Evolutionary conservation across 2,329 filamentous ascomycete species (phyloP).

Genomic region (Aspergillus sp.): DNA sequence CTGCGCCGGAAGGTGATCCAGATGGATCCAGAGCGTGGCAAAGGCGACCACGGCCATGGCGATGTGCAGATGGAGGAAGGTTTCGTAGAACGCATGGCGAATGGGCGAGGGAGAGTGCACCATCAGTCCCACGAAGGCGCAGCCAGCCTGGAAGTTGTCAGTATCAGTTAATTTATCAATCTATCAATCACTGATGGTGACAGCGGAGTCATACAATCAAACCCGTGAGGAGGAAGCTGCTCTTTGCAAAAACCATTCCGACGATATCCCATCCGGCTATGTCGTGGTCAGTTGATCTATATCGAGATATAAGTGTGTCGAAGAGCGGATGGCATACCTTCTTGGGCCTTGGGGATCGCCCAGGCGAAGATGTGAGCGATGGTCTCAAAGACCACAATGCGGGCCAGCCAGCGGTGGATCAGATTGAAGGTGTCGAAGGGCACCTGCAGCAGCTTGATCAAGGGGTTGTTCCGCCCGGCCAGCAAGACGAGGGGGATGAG

Average conservation of each 20-base stretch:
- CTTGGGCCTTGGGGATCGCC: conserved; percentile 65
- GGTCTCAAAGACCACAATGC: conserved; percentile 68
- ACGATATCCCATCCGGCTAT: conserved; percentile 42
- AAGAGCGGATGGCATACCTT: conserved; percentile 18
- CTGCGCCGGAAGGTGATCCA: conserved; percentile 67
- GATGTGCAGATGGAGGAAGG: conserved; percentile 86
- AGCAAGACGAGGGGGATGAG: conserved; percentile 44
- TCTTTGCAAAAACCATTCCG: conserved; percentile 26
- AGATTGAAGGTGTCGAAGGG: conserved; percentile 51
- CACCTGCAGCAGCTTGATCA: conserved; percentile 43
- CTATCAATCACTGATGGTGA: too few relatives aligned
- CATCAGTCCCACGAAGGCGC: conserved; percentile 64
- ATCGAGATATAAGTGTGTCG: neutral
- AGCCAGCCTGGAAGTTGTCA: conserved; percentile 28
- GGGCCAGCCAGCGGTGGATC: conserved; percentile 76
- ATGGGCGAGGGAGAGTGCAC: conserved; percentile 74
- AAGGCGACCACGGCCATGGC: conserved; percentile 68
- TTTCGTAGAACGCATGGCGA: conserved; percentile 95
- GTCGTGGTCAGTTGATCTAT: conserved; percentile 48
- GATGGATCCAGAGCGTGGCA: conserved; percentile 75
- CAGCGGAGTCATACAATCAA: conserved; percentile 40
- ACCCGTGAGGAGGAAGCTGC: conserved; percentile 40
- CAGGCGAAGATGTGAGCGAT: conserved; percentile 71
- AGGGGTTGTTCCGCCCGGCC: conserved; percentile 44
- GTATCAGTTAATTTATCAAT: conserved; percentile 11